These are phyloP conservation scores for Blastomyces parvus DNA, from an alignment of 2,329 filamentous ascomycete species.

Conservation along the genomic window DNA sequence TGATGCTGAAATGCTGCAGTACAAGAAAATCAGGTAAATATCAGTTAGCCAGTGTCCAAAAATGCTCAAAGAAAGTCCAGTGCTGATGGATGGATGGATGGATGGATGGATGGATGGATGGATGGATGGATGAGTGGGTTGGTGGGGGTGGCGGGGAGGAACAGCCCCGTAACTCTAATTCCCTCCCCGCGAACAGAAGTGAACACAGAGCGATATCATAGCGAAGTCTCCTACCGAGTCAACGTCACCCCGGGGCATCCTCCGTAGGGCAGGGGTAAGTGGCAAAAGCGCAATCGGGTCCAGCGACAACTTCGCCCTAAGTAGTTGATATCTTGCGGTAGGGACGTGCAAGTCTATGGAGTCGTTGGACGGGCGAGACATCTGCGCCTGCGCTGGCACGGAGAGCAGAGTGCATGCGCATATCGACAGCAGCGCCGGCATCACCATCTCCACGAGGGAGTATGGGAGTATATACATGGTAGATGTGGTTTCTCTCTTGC, in stretches of 20 bases:
- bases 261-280: background rate
- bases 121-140: background rate
- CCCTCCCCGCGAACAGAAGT: background rate
- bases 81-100: background rate
- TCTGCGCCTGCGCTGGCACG: background rate
- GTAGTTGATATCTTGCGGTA: background rate
- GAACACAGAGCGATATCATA: background rate
- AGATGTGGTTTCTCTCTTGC: background rate
- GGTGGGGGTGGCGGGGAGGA: background rate
- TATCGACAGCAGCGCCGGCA: background rate
- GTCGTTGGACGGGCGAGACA: background rate
- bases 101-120: too few relatives aligned
- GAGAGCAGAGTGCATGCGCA: background rate
- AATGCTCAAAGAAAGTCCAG: background rate
- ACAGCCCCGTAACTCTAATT: background rate
- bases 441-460: slow-evolving; percentile 1
- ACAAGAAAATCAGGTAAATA: background rate
- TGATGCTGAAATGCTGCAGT: slow-evolving; percentile 20
- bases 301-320: background rate
- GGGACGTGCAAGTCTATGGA: background rate
- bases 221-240: background rate
- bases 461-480: background rate
- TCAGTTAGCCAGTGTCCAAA: background rate
- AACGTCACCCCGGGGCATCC: background rate
- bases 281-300: background rate